phyloP scores from a whole-genome alignment of 805 yeast species.

The Cyberlindnera subsufficiens region DNA sequence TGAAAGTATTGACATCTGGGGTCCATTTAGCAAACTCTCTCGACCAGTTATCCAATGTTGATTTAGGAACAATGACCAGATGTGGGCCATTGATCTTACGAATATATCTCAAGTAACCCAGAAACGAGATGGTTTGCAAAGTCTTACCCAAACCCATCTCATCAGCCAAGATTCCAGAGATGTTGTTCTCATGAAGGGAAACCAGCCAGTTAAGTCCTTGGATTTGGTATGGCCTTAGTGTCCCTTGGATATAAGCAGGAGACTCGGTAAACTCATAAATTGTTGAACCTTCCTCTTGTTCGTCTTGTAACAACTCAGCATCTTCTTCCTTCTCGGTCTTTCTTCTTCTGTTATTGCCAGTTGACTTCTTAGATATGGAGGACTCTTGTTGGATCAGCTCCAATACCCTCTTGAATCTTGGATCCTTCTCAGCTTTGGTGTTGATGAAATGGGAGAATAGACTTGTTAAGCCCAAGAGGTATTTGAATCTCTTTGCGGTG shows the following conservation, averaged over 20 bases:
- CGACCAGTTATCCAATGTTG: slow-evolving; percentile 76
- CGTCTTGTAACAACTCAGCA: slow-evolving; percentile 63
- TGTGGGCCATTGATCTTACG: slow-evolving; percentile 64
- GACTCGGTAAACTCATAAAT: slow-evolving; percentile 76
- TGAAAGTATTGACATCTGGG: slow-evolving; percentile 67
- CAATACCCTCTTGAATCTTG: slow-evolving; percentile 46
- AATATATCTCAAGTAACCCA: slow-evolving; percentile 65
- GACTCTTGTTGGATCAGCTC: slow-evolving; percentile 31
- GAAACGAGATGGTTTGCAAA: slow-evolving; percentile 62
- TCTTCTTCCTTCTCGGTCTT: slow-evolving; percentile 78
- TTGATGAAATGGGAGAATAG: slow-evolving; percentile 65
- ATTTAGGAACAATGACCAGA: slow-evolving; percentile 71
- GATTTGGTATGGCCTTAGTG: slow-evolving; percentile 66
- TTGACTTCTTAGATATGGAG: slow-evolving; percentile 12
- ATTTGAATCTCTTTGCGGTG: slow-evolving; percentile 62
- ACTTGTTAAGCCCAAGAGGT: slow-evolving; percentile 58
- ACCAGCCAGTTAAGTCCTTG: slow-evolving; percentile 81
- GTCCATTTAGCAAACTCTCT: slow-evolving; percentile 77
- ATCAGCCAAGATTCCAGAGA: slow-evolving; percentile 76
- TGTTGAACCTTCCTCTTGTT: slow-evolving; percentile 30
- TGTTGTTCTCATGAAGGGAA: slow-evolving; percentile 56
- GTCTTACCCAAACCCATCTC: slow-evolving; percentile 88
- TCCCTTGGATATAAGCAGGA: slow-evolving; percentile 67
- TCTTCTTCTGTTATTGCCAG: slow-evolving; percentile 43
- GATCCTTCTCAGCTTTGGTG: slow-evolving; percentile 57